Conservation (phyloP, 768 basidiomycete genomes). For the Amanita jacksonii region DNA sequence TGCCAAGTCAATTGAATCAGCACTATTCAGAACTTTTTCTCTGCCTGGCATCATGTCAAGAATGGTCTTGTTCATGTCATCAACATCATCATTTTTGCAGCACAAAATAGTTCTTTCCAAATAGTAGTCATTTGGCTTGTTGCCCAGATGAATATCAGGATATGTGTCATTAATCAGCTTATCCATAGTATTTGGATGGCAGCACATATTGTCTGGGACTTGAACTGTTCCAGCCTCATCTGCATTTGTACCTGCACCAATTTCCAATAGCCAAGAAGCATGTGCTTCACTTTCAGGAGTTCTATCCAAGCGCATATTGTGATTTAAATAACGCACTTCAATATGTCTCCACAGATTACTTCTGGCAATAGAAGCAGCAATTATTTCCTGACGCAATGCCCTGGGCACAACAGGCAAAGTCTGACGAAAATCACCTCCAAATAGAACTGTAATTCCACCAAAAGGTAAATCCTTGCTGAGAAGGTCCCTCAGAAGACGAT, state of each 20-base stretch:
- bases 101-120: slow-evolving; percentile 24
- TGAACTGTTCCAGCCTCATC: background rate
- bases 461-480: slow-evolving; percentile 19
- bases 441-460: slow-evolving; percentile 34
- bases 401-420: slow-evolving; percentile 33
- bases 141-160: slow-evolving; percentile 8
- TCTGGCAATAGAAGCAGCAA: slow-evolving; percentile 23
- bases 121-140: slow-evolving; percentile 18
- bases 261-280: slow-evolving; percentile 27
- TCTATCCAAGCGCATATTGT: slow-evolving; percentile 33
- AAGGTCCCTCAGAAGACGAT: slow-evolving; percentile 27
- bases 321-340: slow-evolving; percentile 20
- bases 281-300: slow-evolving; percentile 17
- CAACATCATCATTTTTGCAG: slow-evolving; percentile 23
- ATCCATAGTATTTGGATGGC: slow-evolving; percentile 15
- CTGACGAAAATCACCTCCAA: no score
- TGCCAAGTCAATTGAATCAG: no score
- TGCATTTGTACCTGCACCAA: no score
- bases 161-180: slow-evolving; percentile 22
- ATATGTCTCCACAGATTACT: slow-evolving; percentile 31
- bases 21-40: no score
- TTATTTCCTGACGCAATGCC: slow-evolving; percentile 29
- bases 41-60: slow-evolving; percentile 7
- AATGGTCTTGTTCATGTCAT: slow-evolving; percentile 19
- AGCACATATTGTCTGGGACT: background rate